Evolutionary conservation across 768 basidiomycete species (phyloP), one percentile per base, ranked within the genome.

Genomic region (Amanita polypyramis): DNA sequence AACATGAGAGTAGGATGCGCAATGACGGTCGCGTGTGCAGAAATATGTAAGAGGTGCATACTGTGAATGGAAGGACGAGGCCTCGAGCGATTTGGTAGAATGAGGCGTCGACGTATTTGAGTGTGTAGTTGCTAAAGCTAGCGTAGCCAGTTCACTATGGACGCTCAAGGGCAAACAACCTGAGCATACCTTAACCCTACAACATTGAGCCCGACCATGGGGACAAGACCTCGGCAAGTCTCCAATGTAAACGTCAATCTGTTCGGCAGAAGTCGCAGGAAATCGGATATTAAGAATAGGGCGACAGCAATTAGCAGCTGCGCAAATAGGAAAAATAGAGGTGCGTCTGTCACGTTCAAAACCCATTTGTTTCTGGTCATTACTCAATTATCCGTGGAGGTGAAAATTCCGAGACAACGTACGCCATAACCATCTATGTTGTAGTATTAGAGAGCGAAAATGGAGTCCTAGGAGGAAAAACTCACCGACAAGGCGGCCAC

Each of bases 11-110:
- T 27, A 94, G 74, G 53, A 93, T 85, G 27, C 74, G 74, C 5
- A 81, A 60, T 14, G 90, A 87, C 2, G 93, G 90, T 4, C 83
- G 77, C 7, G 88, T 62, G 52, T 80, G 73, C 27, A 96, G 80
- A 59, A 89, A 69, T 57, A 88, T 21, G 62, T 77, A 85, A 35
- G 94, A 93, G n/a, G 90, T 83, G 58, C 71, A 69, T 56, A 96
- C 91, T 14, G 95, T 98, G 72, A 92, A 86, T 0, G 95, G 94
- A 19, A 98, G 80, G 23, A 98, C 79, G 51, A 98, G 75, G 8
- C 94, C 94, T 12, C 94, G 84, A 0, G 94, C 94, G 53, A 98
- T 85, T 69, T 95, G 93, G 63, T 95, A 93, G 65, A 95, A 92
- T 0, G 91, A 93, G 10, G 90, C 89, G 49, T 93, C 92, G 55